A percentile compares a stretch with the other conserved stretches of the same genome.
These are phyloP conservation scores for Senna siamea DNA, from an alignment of 306 rosid species.

Conservation along the genomic window DNA sequence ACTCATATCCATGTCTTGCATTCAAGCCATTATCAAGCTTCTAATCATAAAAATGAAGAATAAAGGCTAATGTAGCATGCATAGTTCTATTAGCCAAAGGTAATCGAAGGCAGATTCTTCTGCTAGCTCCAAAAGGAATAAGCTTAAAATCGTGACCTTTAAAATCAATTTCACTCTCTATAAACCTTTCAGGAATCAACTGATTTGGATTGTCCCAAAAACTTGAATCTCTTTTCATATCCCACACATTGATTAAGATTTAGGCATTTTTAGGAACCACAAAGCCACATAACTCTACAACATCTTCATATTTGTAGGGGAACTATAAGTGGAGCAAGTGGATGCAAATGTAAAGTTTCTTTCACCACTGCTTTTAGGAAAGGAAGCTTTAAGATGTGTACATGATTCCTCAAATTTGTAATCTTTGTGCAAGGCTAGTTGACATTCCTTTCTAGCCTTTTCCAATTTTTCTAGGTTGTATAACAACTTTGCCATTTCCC, in stretches of 20 bases:
- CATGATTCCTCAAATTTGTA: constrained; percentile 35
- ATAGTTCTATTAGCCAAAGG: constrained; percentile 16
- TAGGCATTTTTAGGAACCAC: constrained; percentile 25
- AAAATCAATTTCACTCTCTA: constrained; percentile 35
- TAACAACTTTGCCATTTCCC: constrained; percentile 44
- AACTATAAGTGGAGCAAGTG: constrained; percentile 35
- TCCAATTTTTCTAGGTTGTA: constrained; percentile 18
- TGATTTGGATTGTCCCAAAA: constrained; percentile 34
- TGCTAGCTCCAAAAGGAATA: constrained; percentile 42
- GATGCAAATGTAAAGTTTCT: constrained; percentile 41
- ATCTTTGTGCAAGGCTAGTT: not conserved
- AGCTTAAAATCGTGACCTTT: constrained; percentile 38
- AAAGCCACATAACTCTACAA: constrained; percentile 23
- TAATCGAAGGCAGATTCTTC: constrained; percentile 31
- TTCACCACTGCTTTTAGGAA: constrained; percentile 34
- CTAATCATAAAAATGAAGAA: constrained; percentile 6
- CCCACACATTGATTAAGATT: constrained; percentile 37
- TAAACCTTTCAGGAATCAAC: constrained; percentile 44
- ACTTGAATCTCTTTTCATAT: constrained; percentile 36
- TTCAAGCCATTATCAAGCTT: not conserved
- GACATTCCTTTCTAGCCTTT: constrained; percentile 26
- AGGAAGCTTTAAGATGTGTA: constrained; percentile 30
- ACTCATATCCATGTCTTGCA: constrained; percentile 23
- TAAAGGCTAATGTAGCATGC: constrained; percentile 17
- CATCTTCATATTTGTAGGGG: constrained; percentile 27